Evolutionary conservation across 2,329 filamentous ascomycete species (phyloP).

Genomic region (Leptodontidium sp.): DNA sequence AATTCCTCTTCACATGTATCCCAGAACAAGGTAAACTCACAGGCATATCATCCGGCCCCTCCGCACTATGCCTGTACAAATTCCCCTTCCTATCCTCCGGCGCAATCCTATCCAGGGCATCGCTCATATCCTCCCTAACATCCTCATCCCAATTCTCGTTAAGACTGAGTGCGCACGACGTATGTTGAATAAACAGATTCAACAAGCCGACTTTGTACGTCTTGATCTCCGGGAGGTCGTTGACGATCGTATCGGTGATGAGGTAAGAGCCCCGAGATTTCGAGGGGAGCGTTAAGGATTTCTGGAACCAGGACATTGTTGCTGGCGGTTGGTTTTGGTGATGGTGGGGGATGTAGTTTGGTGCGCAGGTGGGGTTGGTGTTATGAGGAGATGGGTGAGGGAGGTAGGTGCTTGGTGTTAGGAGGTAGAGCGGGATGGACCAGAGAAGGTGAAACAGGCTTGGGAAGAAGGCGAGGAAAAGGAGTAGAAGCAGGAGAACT

Average conservation of each 20-base stretch:
- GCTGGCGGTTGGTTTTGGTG: constrained; percentile 21
- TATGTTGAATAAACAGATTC: constrained; percentile 95
- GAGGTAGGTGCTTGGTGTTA: constrained; percentile 44
- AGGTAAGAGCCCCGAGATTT: constrained; percentile 87
- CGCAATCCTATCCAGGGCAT: constrained; percentile 89
- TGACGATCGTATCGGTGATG: constrained; percentile 78
- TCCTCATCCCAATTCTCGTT: constrained; percentile 92
- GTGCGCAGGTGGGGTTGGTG: constrained; percentile 30
- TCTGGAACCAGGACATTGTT: constrained; percentile 80
- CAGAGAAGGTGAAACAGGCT: constrained; percentile 60
- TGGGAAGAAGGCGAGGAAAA: constrained; percentile 62
- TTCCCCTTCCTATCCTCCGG: constrained; percentile 80
- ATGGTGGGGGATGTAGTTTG: constrained; percentile 28
- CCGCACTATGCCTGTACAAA: constrained; percentile 86
- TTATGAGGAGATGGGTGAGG: constrained; percentile 34
- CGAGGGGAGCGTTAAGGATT: constrained; percentile 80
- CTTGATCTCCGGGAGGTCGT: constrained; percentile 79
- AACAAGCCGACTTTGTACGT: constrained; percentile 86
- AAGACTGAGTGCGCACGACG: constrained; percentile 85
- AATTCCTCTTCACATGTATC: neutral
- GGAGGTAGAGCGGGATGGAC: constrained; percentile 56
- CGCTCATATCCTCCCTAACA: constrained; percentile 89
- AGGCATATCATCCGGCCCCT: constrained; percentile 95
- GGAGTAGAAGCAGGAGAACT: constrained; percentile 55
- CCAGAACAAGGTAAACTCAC: constrained; percentile 56